Evolutionary conservation across 2,329 filamentous ascomycete species (phyloP).

Genomic region (Penicillium verrucosum): DNA sequence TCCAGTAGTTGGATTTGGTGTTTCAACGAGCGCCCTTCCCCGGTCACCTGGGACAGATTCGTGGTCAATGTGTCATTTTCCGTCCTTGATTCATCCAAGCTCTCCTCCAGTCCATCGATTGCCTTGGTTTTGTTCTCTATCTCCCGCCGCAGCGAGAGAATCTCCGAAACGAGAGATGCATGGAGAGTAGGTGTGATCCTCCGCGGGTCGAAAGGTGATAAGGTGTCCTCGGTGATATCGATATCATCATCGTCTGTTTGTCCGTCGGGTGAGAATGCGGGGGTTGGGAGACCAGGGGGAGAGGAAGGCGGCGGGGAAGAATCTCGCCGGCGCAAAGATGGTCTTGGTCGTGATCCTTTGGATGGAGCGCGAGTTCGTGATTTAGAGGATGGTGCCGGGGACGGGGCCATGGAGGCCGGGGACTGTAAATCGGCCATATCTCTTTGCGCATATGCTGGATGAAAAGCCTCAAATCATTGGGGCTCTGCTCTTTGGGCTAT

Average conservation of each 20-base stretch:
- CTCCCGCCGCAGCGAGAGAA: constrained; percentile 79
- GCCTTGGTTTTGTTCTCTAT: constrained; percentile 84
- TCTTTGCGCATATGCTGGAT: constrained; percentile 7
- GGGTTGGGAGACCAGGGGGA: constrained; percentile 54
- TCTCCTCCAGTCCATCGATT: constrained; percentile 79
- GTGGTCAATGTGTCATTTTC: constrained; percentile 71
- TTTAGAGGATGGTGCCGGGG: constrained; percentile 61
- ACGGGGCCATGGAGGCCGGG: constrained; percentile 52
- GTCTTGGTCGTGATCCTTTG: constrained; percentile 51
- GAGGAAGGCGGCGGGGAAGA: constrained; percentile 64
- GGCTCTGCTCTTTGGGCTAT: constrained; percentile 17
- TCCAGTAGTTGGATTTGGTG: constrained; percentile 84
- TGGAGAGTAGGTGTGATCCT: constrained; percentile 94
- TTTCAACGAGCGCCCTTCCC: constrained; percentile 76
- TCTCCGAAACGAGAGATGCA: constrained; percentile 91
- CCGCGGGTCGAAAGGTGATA: constrained; percentile 78
- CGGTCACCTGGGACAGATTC: constrained; percentile 60
- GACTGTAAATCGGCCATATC: constrained; percentile 48
- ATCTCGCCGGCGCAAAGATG: constrained; percentile 62
- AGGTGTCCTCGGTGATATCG: constrained; percentile 57
- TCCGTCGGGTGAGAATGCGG: constrained; percentile 38
- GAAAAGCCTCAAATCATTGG: constrained; percentile 15
- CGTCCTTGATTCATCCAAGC: constrained; percentile 65
- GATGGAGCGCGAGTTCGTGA: constrained; percentile 12
- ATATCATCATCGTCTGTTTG: constrained; percentile 34